Base-by-base conservation (phyloP, 495 filamentous ascomycete genomes). In the Penicillium coprophilum region DNA sequence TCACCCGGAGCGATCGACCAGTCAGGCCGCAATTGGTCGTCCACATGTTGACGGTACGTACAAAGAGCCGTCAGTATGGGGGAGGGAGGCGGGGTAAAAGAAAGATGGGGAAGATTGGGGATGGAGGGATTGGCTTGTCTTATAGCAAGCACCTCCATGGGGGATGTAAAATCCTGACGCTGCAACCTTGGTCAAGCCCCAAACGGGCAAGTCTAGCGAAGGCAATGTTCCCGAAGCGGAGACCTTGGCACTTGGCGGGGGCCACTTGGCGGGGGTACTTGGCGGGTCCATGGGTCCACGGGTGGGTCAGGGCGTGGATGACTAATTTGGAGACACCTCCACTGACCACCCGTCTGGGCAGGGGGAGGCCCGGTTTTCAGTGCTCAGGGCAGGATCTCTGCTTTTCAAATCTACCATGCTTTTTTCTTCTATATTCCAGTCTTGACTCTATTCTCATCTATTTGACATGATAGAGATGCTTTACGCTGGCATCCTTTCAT, bases 11-110 rank as follows among this genome's bases (percentile, higher is more conserved):
- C 34, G 50, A 11, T 31, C 58, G 57, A 36, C 63, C 63, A 20
- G 30, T 48, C 28, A 63, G 44, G 46, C 63, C 63, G 34, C 39
- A 38, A 21, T 54, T 63, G 21, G 57, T 58, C 38, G 63, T 66
- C 63, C 63, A 66, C 63, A 66, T 66, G 39, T 60, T 66, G 61
- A 48, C 46, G 50, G 61, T 60, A 52, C 49, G 30, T 44, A 27
- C 24, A 56, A 50, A 41, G 10, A 60, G 31, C 58, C 55, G 55
- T 51, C 55, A 51, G 17, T 30, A n/a, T 44, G 30, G 13, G 50
- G 31, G 45, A 30, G 41, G 27, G 46, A 51, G 40, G 44, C 23
- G 44, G 20, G 41, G 2, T 28, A 63, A 49, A 47, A 28, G 12
- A 23, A 43, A 47, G 34, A 34, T 38, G 21, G 24, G 43, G 38